Evolutionary conservation across 192 early-diverging fungal genomes (phyloP).

Genomic region (Coemansia sp.): DNA sequence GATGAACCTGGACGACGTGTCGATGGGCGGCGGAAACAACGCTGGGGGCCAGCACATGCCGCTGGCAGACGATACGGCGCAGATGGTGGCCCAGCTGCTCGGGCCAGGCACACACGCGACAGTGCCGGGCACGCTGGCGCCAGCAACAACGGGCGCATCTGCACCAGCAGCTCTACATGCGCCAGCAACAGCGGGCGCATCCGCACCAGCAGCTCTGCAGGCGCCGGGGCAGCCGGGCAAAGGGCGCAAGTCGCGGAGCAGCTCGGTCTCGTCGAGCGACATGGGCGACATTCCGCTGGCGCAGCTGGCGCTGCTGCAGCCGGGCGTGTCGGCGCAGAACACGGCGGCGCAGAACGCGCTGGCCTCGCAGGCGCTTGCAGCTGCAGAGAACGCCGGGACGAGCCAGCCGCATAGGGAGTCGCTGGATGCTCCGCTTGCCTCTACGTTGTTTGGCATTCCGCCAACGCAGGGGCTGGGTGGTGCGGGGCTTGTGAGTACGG

Average conservation of each 20-base stretch:
- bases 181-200: background rate
- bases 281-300: conserved; percentile 49
- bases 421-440: background rate
- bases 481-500: background rate
- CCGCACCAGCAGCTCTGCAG: background rate
- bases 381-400: background rate
- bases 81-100: conserved; percentile 34
- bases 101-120: conserved; percentile 4
- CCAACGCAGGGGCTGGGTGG: background rate
- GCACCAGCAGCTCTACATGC: background rate
- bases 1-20: conserved; percentile 26
- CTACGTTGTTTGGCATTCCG: background rate
- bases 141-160: background rate
- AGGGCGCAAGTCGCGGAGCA: conserved; percentile 18
- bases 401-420: background rate
- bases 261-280: conserved; percentile 41
- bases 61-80: conserved; percentile 19
- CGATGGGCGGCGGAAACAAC: background rate
- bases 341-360: background rate
- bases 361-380: background rate
- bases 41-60: background rate
- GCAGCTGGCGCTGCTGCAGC: conserved; percentile 24
- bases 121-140: background rate
- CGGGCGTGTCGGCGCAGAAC: background rate
- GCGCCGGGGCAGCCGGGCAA: background rate